Evolutionary conservation across 192 early-diverging fungal genomes (phyloP), one percentile per base, ranked within the genome.

Genomic region (Rhizoclosmatium globosum): DNA sequence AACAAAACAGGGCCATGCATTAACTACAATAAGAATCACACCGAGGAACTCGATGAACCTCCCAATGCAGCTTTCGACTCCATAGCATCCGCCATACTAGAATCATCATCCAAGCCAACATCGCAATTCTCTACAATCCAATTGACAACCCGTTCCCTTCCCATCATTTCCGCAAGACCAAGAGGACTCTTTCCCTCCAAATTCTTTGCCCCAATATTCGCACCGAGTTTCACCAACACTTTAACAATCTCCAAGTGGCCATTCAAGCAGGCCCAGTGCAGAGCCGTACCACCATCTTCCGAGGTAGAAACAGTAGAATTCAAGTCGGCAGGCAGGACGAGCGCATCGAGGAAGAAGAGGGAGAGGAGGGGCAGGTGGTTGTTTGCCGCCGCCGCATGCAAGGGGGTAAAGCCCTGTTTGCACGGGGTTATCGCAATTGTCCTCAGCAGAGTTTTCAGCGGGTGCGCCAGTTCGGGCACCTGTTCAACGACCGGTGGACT

Each of bases 251-350:
- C 86, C 72, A 87, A 58, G 72, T 95, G 92, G 2, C 94, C 94
- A 80, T 96, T 96, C 3, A 94, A 82, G 11, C 93, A 93, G 64
- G 93, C 93, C 94, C 94, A 96, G 79, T 96, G 94, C 56, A 96
- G 83, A 42, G 94, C 86, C 19, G 93, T 90, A 7, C 58, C 78
- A 21, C 80, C 83, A 59, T 88, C 83, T 7, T 71, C 67, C 68
- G 79, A 82, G 13, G 31, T 17, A 11, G 74, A 46, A 60, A 80
- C 77, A 11, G 87, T 71, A 68, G 76, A 72, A 17, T 48, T 74
- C 11, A 68, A 48, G 38, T 76, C 74, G 11, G 4, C 15, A 11
- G 74, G 74, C 19, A 76, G 64, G 39, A 79, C 47, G 31, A 87
- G 53, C 2, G 43, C 19, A 17, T 75, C 78, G 13, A 88, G 17